Evolutionary conservation across 2,329 filamentous ascomycete genomes (phyloP).

Genomic region (Aspergillus awamori): DNA sequence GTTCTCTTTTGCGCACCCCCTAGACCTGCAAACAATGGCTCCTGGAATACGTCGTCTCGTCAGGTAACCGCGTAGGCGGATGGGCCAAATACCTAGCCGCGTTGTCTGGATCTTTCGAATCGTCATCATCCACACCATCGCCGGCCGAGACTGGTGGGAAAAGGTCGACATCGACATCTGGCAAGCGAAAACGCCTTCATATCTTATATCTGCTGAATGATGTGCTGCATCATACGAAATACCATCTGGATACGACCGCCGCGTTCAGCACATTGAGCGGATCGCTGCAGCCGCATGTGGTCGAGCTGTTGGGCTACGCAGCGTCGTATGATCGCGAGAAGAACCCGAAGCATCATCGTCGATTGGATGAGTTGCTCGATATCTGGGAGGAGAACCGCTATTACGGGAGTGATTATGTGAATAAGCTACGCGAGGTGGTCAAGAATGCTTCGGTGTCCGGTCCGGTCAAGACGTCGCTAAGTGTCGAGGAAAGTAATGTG

Average conservation of each 20-base stretch:
- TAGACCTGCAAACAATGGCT: constrained; percentile 92
- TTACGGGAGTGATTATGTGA: constrained; percentile 58
- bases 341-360: constrained; percentile 66
- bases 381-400: constrained; percentile 72
- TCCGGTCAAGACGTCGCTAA: constrained; percentile 33
- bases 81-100: constrained; percentile 76
- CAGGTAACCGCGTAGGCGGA: constrained; percentile 64
- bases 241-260: constrained; percentile 49
- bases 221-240: constrained; percentile 69
- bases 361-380: constrained; percentile 65
- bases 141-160: constrained; percentile 28
- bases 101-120: constrained; percentile 63
- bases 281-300: constrained; percentile 62
- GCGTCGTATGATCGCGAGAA: constrained; percentile 58
- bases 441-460: constrained; percentile 46
- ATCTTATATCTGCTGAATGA: constrained; percentile 80
- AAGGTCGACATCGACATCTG: constrained; percentile 47
- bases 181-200: constrained; percentile 71
- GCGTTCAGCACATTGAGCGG: constrained; percentile 55
- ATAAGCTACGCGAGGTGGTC: constrained; percentile 63
- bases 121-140: constrained; percentile 17
- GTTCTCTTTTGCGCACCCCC: constrained; percentile 16
- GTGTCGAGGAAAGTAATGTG: constrained; percentile 26
- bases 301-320: constrained; percentile 63
- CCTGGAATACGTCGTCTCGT: constrained; percentile 69